Evolutionary conservation across 805 yeast genomes (phyloP).

Genomic region (Blastobotrys terrestris): DNA sequence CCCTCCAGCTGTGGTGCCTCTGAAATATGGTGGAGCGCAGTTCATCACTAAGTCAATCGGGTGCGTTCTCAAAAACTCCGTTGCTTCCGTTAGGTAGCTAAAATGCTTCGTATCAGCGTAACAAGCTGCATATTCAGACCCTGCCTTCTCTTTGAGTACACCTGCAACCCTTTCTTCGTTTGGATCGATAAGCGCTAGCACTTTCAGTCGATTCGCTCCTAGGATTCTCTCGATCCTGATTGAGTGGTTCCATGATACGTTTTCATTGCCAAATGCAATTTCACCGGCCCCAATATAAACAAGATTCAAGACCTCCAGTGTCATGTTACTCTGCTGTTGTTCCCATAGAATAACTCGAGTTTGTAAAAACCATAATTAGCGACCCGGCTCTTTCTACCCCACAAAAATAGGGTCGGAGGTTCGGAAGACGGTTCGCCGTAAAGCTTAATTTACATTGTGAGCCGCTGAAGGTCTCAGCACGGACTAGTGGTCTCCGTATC

Average conservation of each 20-base stretch:
- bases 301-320: neutral
- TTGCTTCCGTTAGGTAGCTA: constrained; percentile 6
- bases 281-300: constrained; percentile 12
- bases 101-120: constrained; percentile 11
- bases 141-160: constrained; percentile 11
- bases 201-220: constrained; percentile 14
- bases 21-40: constrained; percentile 17
- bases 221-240: constrained; percentile 15
- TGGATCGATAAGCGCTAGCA: constrained; percentile 17
- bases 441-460: neutral
- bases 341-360: too few species aligned
- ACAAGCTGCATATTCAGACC: constrained; percentile 3
- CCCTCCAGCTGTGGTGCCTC: constrained; percentile 16
- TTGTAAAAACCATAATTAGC: too few species aligned
- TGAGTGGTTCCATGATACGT: constrained; percentile 19
- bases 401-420: neutral
- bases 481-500: neutral
- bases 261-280: constrained; percentile 17
- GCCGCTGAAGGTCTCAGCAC: neutral
- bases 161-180: constrained; percentile 9
- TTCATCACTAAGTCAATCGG: constrained; percentile 12
- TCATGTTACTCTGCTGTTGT: neutral
- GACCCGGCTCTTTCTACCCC: too few species aligned
- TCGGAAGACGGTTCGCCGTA: neutral
- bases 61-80: neutral